phyloP scores from a whole-genome alignment of 2,329 filamentous ascomycete genomes.

The Aspergillus piperis region DNA sequence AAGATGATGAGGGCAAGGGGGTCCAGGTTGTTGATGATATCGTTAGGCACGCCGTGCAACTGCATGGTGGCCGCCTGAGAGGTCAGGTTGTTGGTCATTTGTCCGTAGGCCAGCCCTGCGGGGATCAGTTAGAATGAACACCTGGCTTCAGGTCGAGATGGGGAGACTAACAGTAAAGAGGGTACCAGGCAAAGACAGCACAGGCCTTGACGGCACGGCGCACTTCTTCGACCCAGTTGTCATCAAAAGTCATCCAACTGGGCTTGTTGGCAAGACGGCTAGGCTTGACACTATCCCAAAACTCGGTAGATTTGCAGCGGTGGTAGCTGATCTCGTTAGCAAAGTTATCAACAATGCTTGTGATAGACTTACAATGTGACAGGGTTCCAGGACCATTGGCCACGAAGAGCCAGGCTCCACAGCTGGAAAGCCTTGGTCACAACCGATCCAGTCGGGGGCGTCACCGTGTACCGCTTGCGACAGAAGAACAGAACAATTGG shows the following conservation, averaged over 20 bases:
- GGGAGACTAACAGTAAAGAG: slow-evolving; percentile 43
- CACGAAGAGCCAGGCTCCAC: slow-evolving; percentile 62
- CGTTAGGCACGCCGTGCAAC: slow-evolving; percentile 56
- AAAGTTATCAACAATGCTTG: background rate
- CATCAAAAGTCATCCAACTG: slow-evolving; percentile 70
- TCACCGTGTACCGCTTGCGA: slow-evolving; percentile 64
- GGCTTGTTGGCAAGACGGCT: slow-evolving; percentile 23
- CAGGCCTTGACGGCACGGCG: slow-evolving; percentile 67
- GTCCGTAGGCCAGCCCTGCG: slow-evolving; percentile 51
- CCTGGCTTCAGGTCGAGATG: slow-evolving; percentile 6
- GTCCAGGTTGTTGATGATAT: slow-evolving; percentile 57
- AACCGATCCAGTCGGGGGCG: slow-evolving; percentile 72
- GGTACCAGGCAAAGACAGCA: slow-evolving; percentile 64
- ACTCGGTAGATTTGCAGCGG: slow-evolving; percentile 21
- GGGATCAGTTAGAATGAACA: background rate
- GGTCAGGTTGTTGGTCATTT: slow-evolving; percentile 57
- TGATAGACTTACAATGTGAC: slow-evolving; percentile 35
- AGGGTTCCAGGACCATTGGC: slow-evolving; percentile 63
- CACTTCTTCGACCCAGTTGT: slow-evolving; percentile 78
- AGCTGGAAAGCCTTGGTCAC: slow-evolving; percentile 67
- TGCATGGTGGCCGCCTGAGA: slow-evolving; percentile 58
- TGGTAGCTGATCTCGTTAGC: slow-evolving; percentile 20
- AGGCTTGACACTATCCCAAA: slow-evolving; percentile 28
- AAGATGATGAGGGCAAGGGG: slow-evolving; percentile 55
- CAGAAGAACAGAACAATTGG: slow-evolving; percentile 63